phyloP scores from a whole-genome alignment of 768 basidiomycete genomes.

The Trametopsis cervina region DNA sequence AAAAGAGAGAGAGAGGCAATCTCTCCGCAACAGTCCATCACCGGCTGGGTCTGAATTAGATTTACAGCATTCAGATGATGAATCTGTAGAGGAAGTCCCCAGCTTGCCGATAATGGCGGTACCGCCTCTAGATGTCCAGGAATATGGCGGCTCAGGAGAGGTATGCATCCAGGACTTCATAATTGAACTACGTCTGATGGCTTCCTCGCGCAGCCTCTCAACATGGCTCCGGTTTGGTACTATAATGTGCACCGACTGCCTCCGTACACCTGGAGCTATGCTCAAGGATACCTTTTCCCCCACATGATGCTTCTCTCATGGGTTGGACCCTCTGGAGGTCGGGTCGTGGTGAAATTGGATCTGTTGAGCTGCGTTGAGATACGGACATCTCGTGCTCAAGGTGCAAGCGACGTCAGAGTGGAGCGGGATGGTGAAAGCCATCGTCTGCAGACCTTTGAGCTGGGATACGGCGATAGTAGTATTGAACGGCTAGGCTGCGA shows the following conservation, averaged over 20 bases:
- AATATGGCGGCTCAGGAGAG: too few relatives aligned
- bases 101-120: too few relatives aligned
- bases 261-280: conserved; percentile 6
- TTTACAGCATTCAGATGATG: too few relatives aligned
- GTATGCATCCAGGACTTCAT: too few relatives aligned
- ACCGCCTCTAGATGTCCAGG: too few relatives aligned
- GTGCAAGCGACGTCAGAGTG: not conserved
- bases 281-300: conserved; percentile 5
- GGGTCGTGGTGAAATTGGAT: conserved; percentile 5
- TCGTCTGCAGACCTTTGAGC: conserved; percentile 4
- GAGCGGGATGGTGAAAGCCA: conserved; percentile 3
- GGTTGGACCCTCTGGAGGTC: conserved; percentile 1
- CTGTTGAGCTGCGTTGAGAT: conserved; percentile 10
- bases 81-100: too few relatives aligned
- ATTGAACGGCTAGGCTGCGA: conserved; percentile 6
- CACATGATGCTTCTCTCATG: conserved; percentile 4
- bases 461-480: conserved; percentile 9
- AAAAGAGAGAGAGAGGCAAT: too few relatives aligned
- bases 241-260: conserved; percentile 9
- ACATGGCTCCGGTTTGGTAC: conserved; percentile 9
- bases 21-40: too few relatives aligned
- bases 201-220: not conserved
- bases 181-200: too few relatives aligned
- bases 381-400: conserved; percentile 2
- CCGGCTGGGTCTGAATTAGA: too few relatives aligned